Evolutionary conservation across 108 stramenopile genomes (phyloP), one percentile per base, ranked within the genome.

Genomic region (Poteriospumella lacustris): DNA sequence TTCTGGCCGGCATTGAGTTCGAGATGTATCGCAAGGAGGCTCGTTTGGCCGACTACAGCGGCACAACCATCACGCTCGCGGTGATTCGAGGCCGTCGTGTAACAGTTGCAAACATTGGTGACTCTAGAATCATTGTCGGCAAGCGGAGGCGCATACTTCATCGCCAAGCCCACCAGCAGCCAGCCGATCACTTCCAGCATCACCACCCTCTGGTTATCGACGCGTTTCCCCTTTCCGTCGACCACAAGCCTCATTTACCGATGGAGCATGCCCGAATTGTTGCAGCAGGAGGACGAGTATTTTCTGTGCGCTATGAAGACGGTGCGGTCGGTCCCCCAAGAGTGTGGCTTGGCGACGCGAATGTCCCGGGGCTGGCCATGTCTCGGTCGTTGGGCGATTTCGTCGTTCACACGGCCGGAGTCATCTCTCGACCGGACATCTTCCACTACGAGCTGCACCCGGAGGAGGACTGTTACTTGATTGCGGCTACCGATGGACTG

Each of bases 341-440:
- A 81, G 95, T 98, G 12, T 97, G 95, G 95, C 87, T 96, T 62
- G 94, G 91, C 2, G 87, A 98, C 84, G 93, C 93, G 92, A 94
- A 96, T 87, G 92, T 95, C 42, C 96, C 95, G 36, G 97, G 97
- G 58, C 86, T 98, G 43, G 97, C 97, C 69, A 98, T 98, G 97
- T 88, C 91, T 36, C 91, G 97, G 44, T 96, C 94, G n/a, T 87
- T 96, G 43, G 94, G 95, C 43, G 94, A 96, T 80, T 89, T 90
- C 47, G 94, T 96, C 0, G 97, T 95, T 26, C 95, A 98, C 78
- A 90, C 92, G 31, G 95, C 93, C 0, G 97, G 97, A 3, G 97
- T 98, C 26, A 92, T 92, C 68, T 91, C 92, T 2, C 89, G 91
- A 56, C 95, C 97, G 15, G 97, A 98, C 78, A 92, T 94, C 77